Evolutionary conservation across 495 filamentous ascomycete genomes (phyloP).

Genomic region (Bryoglossum gracile): DNA sequence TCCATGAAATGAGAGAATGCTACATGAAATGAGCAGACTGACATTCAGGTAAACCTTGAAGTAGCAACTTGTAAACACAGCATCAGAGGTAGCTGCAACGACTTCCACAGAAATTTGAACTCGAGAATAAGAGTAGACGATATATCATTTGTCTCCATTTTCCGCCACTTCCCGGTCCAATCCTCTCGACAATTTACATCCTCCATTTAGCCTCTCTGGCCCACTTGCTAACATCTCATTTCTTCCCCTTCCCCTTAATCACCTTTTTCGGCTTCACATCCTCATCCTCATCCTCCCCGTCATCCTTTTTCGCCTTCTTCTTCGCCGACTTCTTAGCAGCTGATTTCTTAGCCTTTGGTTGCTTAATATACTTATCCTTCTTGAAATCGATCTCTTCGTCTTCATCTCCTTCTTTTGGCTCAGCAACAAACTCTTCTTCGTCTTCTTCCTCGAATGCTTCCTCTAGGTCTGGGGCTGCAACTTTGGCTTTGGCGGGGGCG

Average conservation of each 20-base stretch:
- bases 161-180: too few species aligned
- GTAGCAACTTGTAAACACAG: too few species aligned
- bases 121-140: too few species aligned
- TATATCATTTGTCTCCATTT: too few species aligned
- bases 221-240: too few species aligned
- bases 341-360: constrained; percentile 57
- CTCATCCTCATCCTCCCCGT: constrained; percentile 40
- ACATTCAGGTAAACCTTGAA: too few species aligned
- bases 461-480: constrained; percentile 87
- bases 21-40: too few species aligned
- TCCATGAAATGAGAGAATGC: too few species aligned
- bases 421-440: constrained; percentile 53
- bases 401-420: constrained; percentile 54
- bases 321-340: constrained; percentile 34
- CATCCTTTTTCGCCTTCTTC: constrained; percentile 54
- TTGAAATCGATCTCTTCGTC: constrained; percentile 67
- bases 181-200: neutral
- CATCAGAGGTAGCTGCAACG: too few species aligned
- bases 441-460: constrained; percentile 93
- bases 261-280: constrained; percentile 52
- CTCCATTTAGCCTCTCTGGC: too few species aligned
- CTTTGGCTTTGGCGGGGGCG: constrained; percentile 59
- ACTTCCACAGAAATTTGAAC: too few species aligned
- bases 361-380: constrained; percentile 95
- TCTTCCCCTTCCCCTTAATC: constrained; percentile 38